A percentile compares a stretch with the other conserved stretches of the same genome.
These are phyloP conservation scores for Aaosphaeria pasadenensis DNA, from an alignment of 2,329 filamentous ascomycete species.

Conservation along the genomic window DNA sequence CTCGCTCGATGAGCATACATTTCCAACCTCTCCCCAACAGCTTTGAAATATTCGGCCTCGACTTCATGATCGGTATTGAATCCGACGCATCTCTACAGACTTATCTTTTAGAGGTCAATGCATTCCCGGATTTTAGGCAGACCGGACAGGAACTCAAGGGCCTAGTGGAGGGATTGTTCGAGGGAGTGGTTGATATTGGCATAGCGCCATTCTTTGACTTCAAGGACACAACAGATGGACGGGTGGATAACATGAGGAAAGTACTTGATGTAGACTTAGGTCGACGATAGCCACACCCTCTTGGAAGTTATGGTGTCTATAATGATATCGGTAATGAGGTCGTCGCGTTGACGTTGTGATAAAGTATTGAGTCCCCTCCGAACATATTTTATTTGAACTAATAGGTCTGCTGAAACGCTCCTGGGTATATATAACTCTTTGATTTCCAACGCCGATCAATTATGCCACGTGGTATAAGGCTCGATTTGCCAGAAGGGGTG, in stretches of 20 bases:
- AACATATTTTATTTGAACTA: too few species aligned
- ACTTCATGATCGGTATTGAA: slow-evolving; percentile 67
- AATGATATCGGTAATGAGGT: too few species aligned
- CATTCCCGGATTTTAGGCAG: slow-evolving; percentile 94
- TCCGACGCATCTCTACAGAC: slow-evolving; percentile 49
- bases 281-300: slow-evolving; percentile 14
- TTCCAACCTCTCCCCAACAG: slow-evolving; percentile 86
- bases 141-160: slow-evolving; percentile 72
- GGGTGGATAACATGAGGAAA: slow-evolving; percentile 33
- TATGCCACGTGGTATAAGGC: too few species aligned
- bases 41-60: slow-evolving; percentile 89
- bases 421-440: too few species aligned
- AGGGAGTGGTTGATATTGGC: slow-evolving; percentile 65
- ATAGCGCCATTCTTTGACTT: slow-evolving; percentile 66
- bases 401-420: too few species aligned
- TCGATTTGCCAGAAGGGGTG: too few species aligned
- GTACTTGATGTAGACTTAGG: slow-evolving; percentile 49
- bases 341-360: too few species aligned
- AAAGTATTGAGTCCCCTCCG: too few species aligned
- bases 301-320: too few species aligned
- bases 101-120: slow-evolving; percentile 89
- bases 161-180: slow-evolving; percentile 74
- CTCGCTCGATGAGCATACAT: slow-evolving; percentile 78
- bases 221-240: slow-evolving; percentile 8
- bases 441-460: too few species aligned